These are phyloP conservation scores for Apostasia shenzhenica DNA, from an alignment of 106 monocot genomes.

Conservation along the genomic window DNA sequence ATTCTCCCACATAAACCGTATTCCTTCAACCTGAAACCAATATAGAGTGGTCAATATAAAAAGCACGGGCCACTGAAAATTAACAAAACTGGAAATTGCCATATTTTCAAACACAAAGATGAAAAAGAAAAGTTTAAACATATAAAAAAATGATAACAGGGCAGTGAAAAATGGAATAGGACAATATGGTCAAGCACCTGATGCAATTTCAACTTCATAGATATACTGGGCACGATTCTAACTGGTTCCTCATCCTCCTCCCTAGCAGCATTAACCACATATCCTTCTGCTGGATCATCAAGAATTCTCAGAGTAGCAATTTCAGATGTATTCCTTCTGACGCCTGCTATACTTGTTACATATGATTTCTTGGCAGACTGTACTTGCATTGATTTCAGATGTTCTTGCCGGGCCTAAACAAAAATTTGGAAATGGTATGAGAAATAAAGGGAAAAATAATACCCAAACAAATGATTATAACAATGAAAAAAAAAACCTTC, in stretches of 20 bases:
- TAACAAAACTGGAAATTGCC: not conserved
- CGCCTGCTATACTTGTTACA: conserved; percentile 16
- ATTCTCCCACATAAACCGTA: conserved; percentile 99
- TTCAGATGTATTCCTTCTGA: conserved; percentile 16
- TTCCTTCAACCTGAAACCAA: conserved; percentile 30
- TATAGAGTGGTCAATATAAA: not conserved
- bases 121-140: too few relatives aligned
- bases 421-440: not conserved
- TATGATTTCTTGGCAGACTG: conserved; percentile 48
- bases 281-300: conserved; percentile 54
- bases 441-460: not conserved
- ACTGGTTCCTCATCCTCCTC: conserved; percentile 78
- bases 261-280: conserved; percentile 85
- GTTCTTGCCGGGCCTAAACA: conserved; percentile 90
- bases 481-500: conserved; percentile 38
- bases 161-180: not conserved
- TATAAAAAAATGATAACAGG: too few relatives aligned
- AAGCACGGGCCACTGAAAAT: not conserved
- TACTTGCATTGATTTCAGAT: conserved; percentile 81
- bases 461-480: not conserved
- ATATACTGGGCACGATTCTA: conserved; percentile 74
- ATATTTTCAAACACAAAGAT: too few relatives aligned
- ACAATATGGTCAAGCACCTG: conserved; percentile 39
- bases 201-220: conserved; percentile 75
- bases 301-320: conserved; percentile 17